Base-by-base conservation (phyloP, 225 moss, liverwort and hornwort species). In the Neckera pumila region DNA sequence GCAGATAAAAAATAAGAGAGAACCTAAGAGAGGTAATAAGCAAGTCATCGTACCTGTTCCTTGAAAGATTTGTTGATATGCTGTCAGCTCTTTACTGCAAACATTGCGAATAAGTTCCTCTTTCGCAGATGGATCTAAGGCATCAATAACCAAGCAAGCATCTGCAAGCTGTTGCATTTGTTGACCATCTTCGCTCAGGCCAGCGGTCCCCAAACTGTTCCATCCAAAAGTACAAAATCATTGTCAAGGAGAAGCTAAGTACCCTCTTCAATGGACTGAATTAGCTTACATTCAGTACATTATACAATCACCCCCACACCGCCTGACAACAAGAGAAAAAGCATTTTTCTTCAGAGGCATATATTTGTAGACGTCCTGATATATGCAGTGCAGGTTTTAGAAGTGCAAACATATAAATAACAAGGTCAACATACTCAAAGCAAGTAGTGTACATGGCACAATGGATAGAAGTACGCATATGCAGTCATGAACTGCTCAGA, bases 131-230 rank as follows among this genome's bases (percentile, higher is more conserved):
- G 96, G 97, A 89, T 99, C 99, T 74, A 99, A 90, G 76, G 97
- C 92, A 87, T 99, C 95, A 58, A 97, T 96, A 63, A 97, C 99
- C 86, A 97, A 92, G 91, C 99, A 99, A 69, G 99, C 97, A 92
- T 99, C 97, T 90, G 97, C 97, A 85, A 99, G 94, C 92, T 97
- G 99, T 91, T 99, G 99, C 97, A 99, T 99, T 92, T 97, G 97
- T 64, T 99, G 99, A 64, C 99, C 96, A 88, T 99, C 99, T 94
- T 99, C 99, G 88, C 95, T 99, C 90, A 99, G 92, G 80, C 96
- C 97, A 76, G 99, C 96, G 75, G 96, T 93, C 75, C 99, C 99
- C 89, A 99, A 90, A 92, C 99, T 99, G 90, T 82, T 57, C 89
- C 87, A 89, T 79, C 74, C 85, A 85, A 77, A 85, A 71, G 56